A percentile compares a stretch with the other conserved stretches of the same genome.
Conservation (phyloP, 768 basidiomycete genomes). For the Auriculariales sp. region DNA sequence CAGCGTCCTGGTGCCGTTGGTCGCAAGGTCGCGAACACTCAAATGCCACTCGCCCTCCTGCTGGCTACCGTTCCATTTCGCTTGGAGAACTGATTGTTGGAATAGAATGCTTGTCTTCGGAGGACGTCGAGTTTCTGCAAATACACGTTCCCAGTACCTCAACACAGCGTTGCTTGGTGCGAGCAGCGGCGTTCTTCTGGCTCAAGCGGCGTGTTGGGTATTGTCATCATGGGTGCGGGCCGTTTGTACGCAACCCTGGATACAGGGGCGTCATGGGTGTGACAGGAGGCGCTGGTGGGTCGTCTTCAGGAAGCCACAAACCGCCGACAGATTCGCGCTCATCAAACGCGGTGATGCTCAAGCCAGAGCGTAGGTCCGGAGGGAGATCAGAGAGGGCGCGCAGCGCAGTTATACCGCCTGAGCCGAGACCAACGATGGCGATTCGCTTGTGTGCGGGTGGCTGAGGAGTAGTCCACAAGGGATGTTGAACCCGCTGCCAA, state of each 20-base stretch:
- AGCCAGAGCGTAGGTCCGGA: constrained; percentile 19
- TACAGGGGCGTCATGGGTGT: constrained; percentile 43
- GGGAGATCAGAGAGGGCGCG: constrained; percentile 37
- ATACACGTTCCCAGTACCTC: constrained; percentile 32
- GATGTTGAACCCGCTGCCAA: no score
- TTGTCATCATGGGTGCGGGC: constrained; percentile 42
- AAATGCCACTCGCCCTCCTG: constrained; percentile 31
- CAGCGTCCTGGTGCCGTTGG: constrained; percentile 5
- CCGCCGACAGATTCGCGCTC: constrained; percentile 37
- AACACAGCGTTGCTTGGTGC: constrained; percentile 30
- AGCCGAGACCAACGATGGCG: constrained; percentile 43
- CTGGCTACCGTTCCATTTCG: constrained; percentile 28
- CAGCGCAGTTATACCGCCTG: constrained; percentile 37
- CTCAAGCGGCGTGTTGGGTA: constrained; percentile 36
- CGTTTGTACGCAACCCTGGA: constrained; percentile 39
- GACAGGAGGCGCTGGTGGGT: constrained; percentile 19
- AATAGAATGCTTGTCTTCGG: constrained; percentile 26
- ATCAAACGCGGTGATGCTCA: constrained; percentile 40
- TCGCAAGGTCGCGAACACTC: constrained; percentile 12
- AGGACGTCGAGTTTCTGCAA: constrained; percentile 23
- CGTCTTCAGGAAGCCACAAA: constrained; percentile 29
- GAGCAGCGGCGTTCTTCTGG: constrained; percentile 34
- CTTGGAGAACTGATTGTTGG: constrained; percentile 26
- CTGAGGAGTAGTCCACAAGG: no score
- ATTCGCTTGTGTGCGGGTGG: no score